Base-by-base conservation (phyloP, 2,329 filamentous ascomycete species). In the Zalaria sp. region DNA sequence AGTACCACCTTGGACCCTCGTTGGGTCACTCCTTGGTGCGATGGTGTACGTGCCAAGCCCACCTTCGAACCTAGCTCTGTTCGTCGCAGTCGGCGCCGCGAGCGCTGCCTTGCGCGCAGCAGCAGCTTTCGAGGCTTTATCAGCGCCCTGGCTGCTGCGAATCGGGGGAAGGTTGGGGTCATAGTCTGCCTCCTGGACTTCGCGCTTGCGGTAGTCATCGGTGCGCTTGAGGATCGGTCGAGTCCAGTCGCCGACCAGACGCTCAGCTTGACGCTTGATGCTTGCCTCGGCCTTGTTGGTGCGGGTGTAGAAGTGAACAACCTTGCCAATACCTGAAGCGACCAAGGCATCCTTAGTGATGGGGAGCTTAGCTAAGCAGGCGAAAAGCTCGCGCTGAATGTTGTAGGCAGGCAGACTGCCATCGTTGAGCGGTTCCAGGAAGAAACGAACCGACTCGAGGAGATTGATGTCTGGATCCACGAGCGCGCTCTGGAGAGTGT, bases 391-490 rank as follows among this genome's bases (percentile, higher is more conserved):
- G 47, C 88, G 85, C 66, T 98, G 91, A 51, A 98, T 96, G 58
- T 91, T 91, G 66, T 95, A 98, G 27, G 91, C 89, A 0, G 91
- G 91, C 39, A 98, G 73, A 46, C 85, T 89, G 43, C 89, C 91
- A 57, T 96, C 89, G 53, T 89, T 87, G 37, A 96, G 73, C 1
- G 91, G 91, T 59, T 98, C 91, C 25, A 98, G 75, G 72, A 96
- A 96, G 72, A 93, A 96, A 57, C 89, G 87, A 55, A 98, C 86
- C 9, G 88, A 84, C 62, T 93, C 86, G 34, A 98, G 69, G 47
- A 98, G 82, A 65, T 96, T 95, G 57, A 83, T 93, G 56, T 98
- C 91, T 0, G 89, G 89, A 51, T 95, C 89, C 34, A 95, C 78
- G 39, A 96, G 79, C 27, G 83, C 82, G 51, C 85, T 73, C 56